A percentile compares a stretch with the other conserved stretches of the same genome.
phyloP scores from a whole-genome alignment of 2,329 filamentous ascomycete genomes.

The Simplicillium aogashimaense region DNA sequence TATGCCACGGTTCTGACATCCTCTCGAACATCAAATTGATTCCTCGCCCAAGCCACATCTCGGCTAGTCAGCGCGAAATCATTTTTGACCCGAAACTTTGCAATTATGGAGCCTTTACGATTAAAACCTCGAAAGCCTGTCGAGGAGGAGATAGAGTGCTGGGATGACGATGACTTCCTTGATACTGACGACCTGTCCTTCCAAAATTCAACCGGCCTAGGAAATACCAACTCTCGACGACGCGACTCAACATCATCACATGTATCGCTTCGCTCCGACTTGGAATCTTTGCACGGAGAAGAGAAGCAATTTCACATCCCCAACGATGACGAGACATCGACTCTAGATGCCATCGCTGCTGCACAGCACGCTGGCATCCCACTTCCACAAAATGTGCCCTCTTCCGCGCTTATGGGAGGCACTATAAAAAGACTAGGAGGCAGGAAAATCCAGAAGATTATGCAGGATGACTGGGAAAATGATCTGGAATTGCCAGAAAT shows the following conservation, averaged over 20 bases:
- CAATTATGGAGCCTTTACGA: constrained; percentile 44
- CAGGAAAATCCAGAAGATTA: constrained; percentile 59
- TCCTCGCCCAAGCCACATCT: no score
- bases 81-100: not conserved
- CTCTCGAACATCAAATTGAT: not conserved
- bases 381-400: constrained; percentile 74
- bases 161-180: constrained; percentile 63
- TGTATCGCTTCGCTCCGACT: constrained; percentile 71
- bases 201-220: constrained; percentile 37
- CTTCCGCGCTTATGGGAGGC: constrained; percentile 81
- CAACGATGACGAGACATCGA: constrained; percentile 76
- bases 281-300: constrained; percentile 65
- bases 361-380: constrained; percentile 87
- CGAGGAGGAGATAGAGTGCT: constrained; percentile 60
- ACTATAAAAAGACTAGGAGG: constrained; percentile 85
- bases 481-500: constrained; percentile 60
- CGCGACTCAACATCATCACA: constrained; percentile 77
- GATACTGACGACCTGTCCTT: constrained; percentile 57
- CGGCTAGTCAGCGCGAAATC: no score
- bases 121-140: constrained; percentile 43
- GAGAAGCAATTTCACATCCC: constrained; percentile 81
- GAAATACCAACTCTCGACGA: constrained; percentile 37
- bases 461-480: constrained; percentile 74
- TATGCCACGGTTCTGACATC: no score
- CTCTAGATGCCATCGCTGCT: constrained; percentile 74